Evolutionary conservation across 2,329 filamentous ascomycete species (phyloP), one percentile per base, ranked within the genome.

Genomic region (Monosporascus sp.): DNA sequence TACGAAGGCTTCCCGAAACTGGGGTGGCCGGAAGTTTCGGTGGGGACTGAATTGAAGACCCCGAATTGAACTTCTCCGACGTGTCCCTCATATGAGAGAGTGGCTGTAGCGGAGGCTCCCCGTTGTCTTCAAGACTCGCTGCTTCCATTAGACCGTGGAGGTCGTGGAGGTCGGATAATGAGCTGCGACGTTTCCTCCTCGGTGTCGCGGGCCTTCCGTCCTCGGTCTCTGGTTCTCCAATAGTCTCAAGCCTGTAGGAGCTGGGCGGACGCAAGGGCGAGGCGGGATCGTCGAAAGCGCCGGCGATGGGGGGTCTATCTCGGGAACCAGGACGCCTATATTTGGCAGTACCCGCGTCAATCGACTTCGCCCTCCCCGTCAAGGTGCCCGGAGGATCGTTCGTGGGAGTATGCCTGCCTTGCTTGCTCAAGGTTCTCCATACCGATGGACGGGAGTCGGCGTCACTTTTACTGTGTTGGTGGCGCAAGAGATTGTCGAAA

Each of bases 341-440:
- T 60, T 77, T 78, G 58, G 76, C 75, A 45, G 81, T 73, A 74
- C 81, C 61, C 25, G 63, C 77, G 64, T 96, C 91, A 41, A 90
- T 89, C 1, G 91, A 95, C 60, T 85, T 86, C 14, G 89, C 89
- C 22, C 42, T 25, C 15, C 42, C 42, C 24, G 25, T 89, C 17
- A 80, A 74, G 46, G 72, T 71, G 56, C 85, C 89, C 5, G 31
- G 31, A 4, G 31, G 31, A 60, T 75, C 84, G 51, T 75, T 83
- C 56, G 75, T 80, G 31, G 79, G 71, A 20, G 18, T 20, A 61
- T 80, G 72, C 51, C 86, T 79, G 75, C 80, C 70, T 73, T 90
- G 80, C 74, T 96, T 96, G 76, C 91, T 96, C 59, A 96, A 74
- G n/a, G 84, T 92, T 51, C 91, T 84, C 84, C 91, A 91, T 22